Percentiles rank a stretch among this genome's conserved stretches.
Conservation (phyloP, 2,329 filamentous ascomycete species). For the Epichloe coenophiala region DNA sequence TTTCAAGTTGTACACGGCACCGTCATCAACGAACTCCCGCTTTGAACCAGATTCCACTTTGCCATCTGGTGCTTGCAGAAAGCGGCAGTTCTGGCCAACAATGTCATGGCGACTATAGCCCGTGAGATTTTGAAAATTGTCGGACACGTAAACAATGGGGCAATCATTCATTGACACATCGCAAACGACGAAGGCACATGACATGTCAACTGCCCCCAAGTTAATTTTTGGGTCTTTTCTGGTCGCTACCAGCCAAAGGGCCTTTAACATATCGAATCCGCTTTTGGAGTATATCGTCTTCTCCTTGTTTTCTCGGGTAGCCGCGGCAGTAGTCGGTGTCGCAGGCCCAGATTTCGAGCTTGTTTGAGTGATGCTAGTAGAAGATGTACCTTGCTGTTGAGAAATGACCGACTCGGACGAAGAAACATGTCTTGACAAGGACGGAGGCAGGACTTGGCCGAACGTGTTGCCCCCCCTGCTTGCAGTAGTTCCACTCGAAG, state of each 20-base stretch:
- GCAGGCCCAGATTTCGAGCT: conserved; percentile 19
- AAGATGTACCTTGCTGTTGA: conserved; percentile 15
- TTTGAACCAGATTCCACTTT: conserved; percentile 66
- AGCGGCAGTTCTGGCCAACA: conserved; percentile 81
- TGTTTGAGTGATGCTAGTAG: conserved; percentile 17
- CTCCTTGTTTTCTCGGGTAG: conserved; percentile 23
- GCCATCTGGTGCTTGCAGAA: conserved; percentile 81
- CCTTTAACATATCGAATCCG: conserved; percentile 84
- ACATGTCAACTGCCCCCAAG: conserved; percentile 85
- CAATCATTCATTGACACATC: conserved; percentile 79
- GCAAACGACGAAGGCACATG: conserved; percentile 90
- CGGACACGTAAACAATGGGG: conserved; percentile 89
- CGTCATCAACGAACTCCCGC: conserved; percentile 79
- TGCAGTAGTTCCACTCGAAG: conserved; percentile 8
- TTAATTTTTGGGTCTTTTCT: conserved; percentile 76
- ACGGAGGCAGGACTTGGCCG: conserved; percentile 10
- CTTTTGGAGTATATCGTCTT: conserved; percentile 80
- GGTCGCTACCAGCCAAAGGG: conserved; percentile 69
- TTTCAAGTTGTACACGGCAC: conserved; percentile 72
- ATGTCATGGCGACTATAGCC: conserved; percentile 88
- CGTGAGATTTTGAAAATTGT: conserved; percentile 87
- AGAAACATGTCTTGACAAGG: conserved; percentile 18
- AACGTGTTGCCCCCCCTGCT: conserved; percentile 10
- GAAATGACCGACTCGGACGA: conserved; percentile 19
- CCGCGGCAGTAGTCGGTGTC: conserved; percentile 19